Conservation (phyloP, 2,329 filamentous ascomycete species). For the Colletotrichum magnum region DNA sequence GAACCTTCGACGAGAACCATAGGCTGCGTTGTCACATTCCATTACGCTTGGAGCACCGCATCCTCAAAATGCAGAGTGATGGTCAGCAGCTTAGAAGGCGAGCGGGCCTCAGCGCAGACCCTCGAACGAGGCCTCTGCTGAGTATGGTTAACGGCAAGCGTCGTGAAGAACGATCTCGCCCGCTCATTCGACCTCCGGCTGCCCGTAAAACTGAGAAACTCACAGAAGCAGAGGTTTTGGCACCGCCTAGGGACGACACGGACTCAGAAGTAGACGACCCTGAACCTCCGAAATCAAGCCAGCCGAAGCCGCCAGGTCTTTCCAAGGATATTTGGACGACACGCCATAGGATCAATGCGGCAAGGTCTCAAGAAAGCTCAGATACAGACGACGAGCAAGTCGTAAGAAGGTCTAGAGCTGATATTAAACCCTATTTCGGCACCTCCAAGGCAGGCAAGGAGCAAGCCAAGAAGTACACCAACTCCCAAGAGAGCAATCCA, state of each 20-base stretch:
- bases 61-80: conserved; percentile 7
- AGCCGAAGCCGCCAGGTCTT: not conserved
- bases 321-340: not conserved
- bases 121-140: not conserved
- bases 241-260: conserved; percentile 12
- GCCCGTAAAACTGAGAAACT: not conserved
- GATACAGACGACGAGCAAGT: conserved; percentile 17
- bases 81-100: conserved; percentile 13
- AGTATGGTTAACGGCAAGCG: not conserved
- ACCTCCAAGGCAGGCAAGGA: conserved; percentile 18
- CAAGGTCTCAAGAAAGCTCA: not conserved
- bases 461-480: conserved; percentile 9
- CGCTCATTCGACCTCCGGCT: no score
- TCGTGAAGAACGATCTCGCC: not conserved
- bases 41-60: no score
- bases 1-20: no score
- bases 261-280: conserved; percentile 26
- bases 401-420: conserved; percentile 2
- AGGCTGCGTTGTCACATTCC: no score
- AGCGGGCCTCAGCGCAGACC: not conserved
- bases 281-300: not conserved
- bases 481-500: conserved; percentile 11
- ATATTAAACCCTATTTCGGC: conserved; percentile 18
- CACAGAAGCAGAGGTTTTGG: conserved; percentile 8
- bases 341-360: not conserved